Evolutionary conservation across 2,329 filamentous ascomycete genomes (phyloP).

Genomic region (Biscogniauxia marginata): DNA sequence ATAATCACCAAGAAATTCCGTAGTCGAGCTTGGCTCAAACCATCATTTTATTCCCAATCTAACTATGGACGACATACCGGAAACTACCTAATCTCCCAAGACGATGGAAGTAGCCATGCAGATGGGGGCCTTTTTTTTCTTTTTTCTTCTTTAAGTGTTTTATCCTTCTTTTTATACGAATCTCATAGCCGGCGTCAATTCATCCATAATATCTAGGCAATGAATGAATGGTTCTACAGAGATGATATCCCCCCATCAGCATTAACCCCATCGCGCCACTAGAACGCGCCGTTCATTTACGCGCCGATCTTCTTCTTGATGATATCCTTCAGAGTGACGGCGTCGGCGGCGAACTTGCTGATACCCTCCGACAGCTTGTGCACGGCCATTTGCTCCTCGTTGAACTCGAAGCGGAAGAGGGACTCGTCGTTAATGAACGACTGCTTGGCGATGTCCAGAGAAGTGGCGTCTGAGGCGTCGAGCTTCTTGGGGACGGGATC

Average conservation of each 20-base stretch:
- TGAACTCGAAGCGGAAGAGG: slow-evolving; percentile 97
- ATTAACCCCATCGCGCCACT: background rate
- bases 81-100: background rate
- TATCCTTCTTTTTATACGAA: background rate
- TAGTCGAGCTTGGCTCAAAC: background rate
- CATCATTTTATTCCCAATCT: background rate
- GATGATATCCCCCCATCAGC: background rate
- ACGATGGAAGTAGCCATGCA: background rate
- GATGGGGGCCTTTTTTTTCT: background rate
- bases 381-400: slow-evolving; percentile 98
- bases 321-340: slow-evolving; percentile 88
- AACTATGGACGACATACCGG: background rate
- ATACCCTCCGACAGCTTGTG: slow-evolving; percentile 99
- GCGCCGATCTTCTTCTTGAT: slow-evolving; percentile 77
- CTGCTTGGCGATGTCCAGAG: slow-evolving; percentile 81
- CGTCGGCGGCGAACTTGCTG: slow-evolving; percentile 98
- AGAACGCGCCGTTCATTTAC: slow-evolving; percentile 30
- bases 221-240: background rate
- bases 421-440: slow-evolving; percentile 88
- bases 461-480: slow-evolving; percentile 62
- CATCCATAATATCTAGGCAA: background rate
- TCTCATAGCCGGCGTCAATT: slow-evolving; percentile 1
- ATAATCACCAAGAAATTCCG: no score
- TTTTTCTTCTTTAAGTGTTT: background rate
- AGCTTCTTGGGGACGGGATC: slow-evolving; percentile 91